Evolutionary conservation across 2,329 filamentous ascomycete genomes (phyloP).

Genomic region (Stylonectria norvegica): DNA sequence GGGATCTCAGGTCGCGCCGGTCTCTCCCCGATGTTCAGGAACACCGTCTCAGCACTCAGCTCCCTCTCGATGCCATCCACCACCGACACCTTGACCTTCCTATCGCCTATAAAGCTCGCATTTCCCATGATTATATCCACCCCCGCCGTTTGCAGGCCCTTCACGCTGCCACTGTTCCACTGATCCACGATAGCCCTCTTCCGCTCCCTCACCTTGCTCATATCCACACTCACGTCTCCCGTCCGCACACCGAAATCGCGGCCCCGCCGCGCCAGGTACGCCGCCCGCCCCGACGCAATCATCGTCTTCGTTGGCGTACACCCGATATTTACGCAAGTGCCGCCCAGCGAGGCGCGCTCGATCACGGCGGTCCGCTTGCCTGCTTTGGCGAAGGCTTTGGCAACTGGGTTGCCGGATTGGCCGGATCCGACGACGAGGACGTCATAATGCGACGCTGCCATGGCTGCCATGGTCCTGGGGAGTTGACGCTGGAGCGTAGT

Average conservation of each 20-base stretch:
- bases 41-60: constrained; percentile 40
- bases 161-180: constrained; percentile 47
- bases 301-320: constrained; percentile 58
- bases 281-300: constrained; percentile 49
- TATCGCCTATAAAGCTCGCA: constrained; percentile 41
- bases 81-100: constrained; percentile 34
- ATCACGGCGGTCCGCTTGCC: constrained; percentile 44
- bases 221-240: constrained; percentile 39
- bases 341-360: constrained; percentile 48
- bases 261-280: constrained; percentile 41
- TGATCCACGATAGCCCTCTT: constrained; percentile 52
- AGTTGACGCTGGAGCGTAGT: background rate
- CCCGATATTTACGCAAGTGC: constrained; percentile 53
- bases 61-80: constrained; percentile 30
- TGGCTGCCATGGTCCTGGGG: constrained; percentile 17
- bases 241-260: constrained; percentile 44
- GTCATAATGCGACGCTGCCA: constrained; percentile 23
- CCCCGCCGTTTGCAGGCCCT: constrained; percentile 36
- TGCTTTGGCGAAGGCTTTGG: constrained; percentile 43
- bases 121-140: constrained; percentile 45
- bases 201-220: constrained; percentile 47
- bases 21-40: constrained; percentile 46
- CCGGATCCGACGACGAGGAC: constrained; percentile 50
- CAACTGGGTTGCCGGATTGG: constrained; percentile 49
- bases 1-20: constrained; percentile 36